Evolutionary conservation across 192 early-diverging fungal species (phyloP), one percentile per base, ranked within the genome.

Genomic region (Coemansia sp.): DNA sequence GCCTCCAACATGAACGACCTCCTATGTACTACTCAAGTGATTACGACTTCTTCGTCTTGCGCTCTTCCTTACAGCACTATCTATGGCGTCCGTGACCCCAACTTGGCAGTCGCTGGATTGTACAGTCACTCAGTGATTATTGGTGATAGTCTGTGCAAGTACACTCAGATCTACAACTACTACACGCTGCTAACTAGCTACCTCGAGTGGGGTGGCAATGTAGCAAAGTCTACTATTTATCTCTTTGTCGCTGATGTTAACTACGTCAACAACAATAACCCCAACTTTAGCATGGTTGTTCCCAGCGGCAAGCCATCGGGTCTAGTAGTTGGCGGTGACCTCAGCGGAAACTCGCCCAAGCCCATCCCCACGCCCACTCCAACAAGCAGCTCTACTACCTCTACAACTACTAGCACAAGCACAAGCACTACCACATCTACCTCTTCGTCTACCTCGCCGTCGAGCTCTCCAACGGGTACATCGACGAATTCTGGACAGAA

Each of bases 111-210:
- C 16, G 73, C 73, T 5, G 78, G 47, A 0, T 49, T 80, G 28
- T 80, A 80, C 60, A 80, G 78, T 50, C 78, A 80, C 59, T 80
- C 78, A 26, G 65, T 80, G n/a, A 26, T 80, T 2, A 59, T 72
- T 13, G 78, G 73, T 28, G 61, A 75, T 14, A 63, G 60, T 19
- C 67, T 80, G 52, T 80, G 78, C 61, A 55, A 32, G 7, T 65
- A 67, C 60, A 60, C 57, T 6, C 46, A 43, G 23, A 67, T 80
- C 10, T 75, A 60, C 53, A 80, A 66, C 66, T 80, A 69, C 67
- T 80, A 80, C 44, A 80, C 78, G 0, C 3, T 75, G 11, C 70
- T 81, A 21, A 73, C 78, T 0, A 81, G 73, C 70, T 81, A 61
- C 58, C 68, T 81, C 33, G 78, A 81, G 57, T 81, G 78, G 78